Conservation (phyloP, 108 stramenopile species). For the Cylindrotheca closterium region DNA sequence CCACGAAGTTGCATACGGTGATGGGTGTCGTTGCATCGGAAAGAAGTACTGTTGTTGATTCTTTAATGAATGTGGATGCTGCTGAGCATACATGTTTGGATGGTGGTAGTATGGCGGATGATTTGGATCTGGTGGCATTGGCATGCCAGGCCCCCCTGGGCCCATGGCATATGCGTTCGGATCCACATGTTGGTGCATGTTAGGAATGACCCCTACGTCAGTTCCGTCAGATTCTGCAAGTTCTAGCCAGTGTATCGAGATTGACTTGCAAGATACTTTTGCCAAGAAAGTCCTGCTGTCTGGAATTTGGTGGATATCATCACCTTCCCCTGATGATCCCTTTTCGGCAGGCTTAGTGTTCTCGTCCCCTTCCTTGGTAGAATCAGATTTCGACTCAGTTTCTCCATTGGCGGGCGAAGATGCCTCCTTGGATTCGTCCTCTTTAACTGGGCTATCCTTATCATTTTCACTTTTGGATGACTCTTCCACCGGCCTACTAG, state of each 20-base stretch:
- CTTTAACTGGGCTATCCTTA: neutral
- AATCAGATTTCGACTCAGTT: constrained; percentile 16
- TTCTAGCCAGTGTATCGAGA: constrained; percentile 55
- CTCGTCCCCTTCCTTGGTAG: constrained; percentile 12
- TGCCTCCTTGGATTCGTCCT: constrained; percentile 10
- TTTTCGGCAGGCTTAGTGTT: constrained; percentile 7
- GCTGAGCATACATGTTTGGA: constrained; percentile 19
- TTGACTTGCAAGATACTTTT: constrained; percentile 44
- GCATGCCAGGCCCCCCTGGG: neutral
- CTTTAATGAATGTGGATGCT: constrained; percentile 38
- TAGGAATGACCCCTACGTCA: constrained; percentile 3
- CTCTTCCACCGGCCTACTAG: constrained; percentile 32
- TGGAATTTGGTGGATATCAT: constrained; percentile 63
- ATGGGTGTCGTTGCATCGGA: constrained; percentile 43
- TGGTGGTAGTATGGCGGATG: constrained; percentile 29
- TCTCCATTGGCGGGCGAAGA: constrained; percentile 1
- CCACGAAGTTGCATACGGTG: constrained; percentile 29
- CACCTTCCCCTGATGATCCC: constrained; percentile 13
- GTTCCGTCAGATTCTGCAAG: constrained; percentile 28
- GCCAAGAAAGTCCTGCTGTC: constrained; percentile 63
- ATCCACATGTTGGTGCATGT: neutral
- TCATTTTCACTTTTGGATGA: neutral
- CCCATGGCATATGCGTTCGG: neutral
- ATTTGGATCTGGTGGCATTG: constrained; percentile 28
- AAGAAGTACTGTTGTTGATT: constrained; percentile 46